Base-by-base conservation (phyloP, 2,329 filamentous ascomycete genomes). In the Anthostomella pinea region DNA sequence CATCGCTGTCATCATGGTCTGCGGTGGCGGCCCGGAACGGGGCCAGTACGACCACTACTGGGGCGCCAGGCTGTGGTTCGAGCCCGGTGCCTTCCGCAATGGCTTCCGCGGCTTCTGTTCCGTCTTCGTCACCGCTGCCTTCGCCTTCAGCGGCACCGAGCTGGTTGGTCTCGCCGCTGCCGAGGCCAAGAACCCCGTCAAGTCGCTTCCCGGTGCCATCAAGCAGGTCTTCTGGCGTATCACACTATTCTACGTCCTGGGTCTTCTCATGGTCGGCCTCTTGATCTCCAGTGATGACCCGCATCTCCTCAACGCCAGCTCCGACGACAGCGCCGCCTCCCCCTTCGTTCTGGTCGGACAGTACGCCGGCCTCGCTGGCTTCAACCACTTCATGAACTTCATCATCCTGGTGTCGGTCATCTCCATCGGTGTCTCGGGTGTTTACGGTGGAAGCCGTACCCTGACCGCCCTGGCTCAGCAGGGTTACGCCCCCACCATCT, bases 121-220 rank as follows among this genome's bases (percentile, higher is more conserved):
- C 41, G 80, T 82, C 33, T 85, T 86, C 46, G 82, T 87, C 32
- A 86, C 79, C 2, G 83, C 84, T 3, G 83, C 83, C 4, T 87
- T 87, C 53, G 68, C 83, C 15, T 88, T 87, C 55, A 77, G 79
- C 11, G 84, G 83, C 10, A 87, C 83, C 0, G 84, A 87, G 55
- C 68, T 86, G 2, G 83, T 87, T n/a, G 84, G 83, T 49, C 71
- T 88, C 3, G 82, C 83, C 3, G 83, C 83, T 1, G 83, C 83
- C 6, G 85, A 89, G 60, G 78, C 83, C 0, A 63, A 67, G 8
- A 86, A 87, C 54, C 85, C 85, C 0, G 73, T 78, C 38, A 81
- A 85, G 55, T 77, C 83, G 0, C 73, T 95, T 2, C 89, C 89
- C 0, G 81, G 79, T 2, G 89, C 89, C 5, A 82, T 91, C 53